Evolutionary conservation across 148 eudicot genomes (phyloP), one percentile per base, ranked within the genome.

Genomic region (Rhododendron kiyosumense): DNA sequence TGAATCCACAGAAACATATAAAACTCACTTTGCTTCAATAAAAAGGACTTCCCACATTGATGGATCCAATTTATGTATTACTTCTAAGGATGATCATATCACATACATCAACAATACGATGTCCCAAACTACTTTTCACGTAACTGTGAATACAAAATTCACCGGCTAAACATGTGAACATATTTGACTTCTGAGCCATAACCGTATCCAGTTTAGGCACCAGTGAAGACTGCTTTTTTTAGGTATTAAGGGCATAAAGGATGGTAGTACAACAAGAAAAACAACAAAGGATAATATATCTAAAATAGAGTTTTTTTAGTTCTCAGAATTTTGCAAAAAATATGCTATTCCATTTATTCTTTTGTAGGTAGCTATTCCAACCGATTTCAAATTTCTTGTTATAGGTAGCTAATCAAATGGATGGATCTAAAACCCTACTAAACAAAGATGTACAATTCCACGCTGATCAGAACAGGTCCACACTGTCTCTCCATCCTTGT

Each of bases 61-160:
- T 18, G 65, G 28, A 45, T 38, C 20, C 30, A 38, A 82, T 38
- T 43, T 6, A 7, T 77, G 14, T 7, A 63, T 82, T 4, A 78
- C 85, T 67, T 83, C 84, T 36, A 84, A 28, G 67, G 65, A 38
- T 18, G 30, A 32, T 48, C n/a, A 79, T 78, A 59, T 79, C 34
- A 13, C 61, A 48, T 79, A 48, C 45, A 41, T 41, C 7, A 41
- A 7, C 8, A 41, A 41, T 41, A 41, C 45, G 1, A 41, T 41
- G 45, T 41, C 8, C 45, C 45, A 41, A 41, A 41, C 45, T 6
- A 41, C 45, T 41, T 41, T 41, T 41, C 7, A 41, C 8, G 1
- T 6, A 1, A 41, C 45, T 41, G 1, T 41, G 45, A 41, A 41
- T 41, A 41, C 45, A 41, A 41, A 13, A 74, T 30, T 74, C 78